Evolutionary conservation across 495 filamentous ascomycete genomes (phyloP).

Genomic region (Podospora pseudocomata): DNA sequence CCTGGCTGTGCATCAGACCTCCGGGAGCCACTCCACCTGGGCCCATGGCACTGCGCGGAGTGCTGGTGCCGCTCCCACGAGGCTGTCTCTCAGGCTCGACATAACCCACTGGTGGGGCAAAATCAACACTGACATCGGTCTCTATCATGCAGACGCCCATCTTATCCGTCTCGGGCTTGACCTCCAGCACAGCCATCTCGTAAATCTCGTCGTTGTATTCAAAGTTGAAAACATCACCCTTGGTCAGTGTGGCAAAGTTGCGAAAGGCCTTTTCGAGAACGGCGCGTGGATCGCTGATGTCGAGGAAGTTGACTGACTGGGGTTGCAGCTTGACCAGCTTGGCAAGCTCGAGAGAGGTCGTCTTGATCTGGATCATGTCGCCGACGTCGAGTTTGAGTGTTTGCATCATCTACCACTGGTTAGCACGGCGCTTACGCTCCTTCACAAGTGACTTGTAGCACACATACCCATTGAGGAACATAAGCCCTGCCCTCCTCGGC

Average conservation of each 20-base stretch:
- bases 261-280: constrained; percentile 94
- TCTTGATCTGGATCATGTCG: constrained; percentile 90
- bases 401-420: constrained; percentile 75
- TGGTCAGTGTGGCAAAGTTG: constrained; percentile 88
- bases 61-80: constrained; percentile 56
- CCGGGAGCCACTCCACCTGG: constrained; percentile 56
- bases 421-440: constrained; percentile 2
- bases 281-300: constrained; percentile 96
- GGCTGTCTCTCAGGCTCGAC: constrained; percentile 68
- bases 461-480: constrained; percentile 84
- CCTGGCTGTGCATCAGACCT: constrained; percentile 72
- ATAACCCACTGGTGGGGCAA: constrained; percentile 89
- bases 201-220: constrained; percentile 90
- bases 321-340: constrained; percentile 93
- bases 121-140: constrained; percentile 93
- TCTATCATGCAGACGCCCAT: constrained; percentile 89
- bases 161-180: constrained; percentile 73
- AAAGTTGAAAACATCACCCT: constrained; percentile 91
- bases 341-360: constrained; percentile 78
- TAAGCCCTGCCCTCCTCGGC: constrained; percentile 97
- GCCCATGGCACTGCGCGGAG: constrained; percentile 46
- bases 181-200: constrained; percentile 87
- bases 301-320: constrained; percentile 84
- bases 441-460: neutral
- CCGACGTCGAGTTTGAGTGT: constrained; percentile 82